Percentiles rank a stretch among this genome's conserved stretches.
Evolutionary conservation across 176 grass and related monocot genomes (phyloP).

Genomic region (maize (Zea mays)): Zm-B73-REFERENCE-NAM-5.0 NC_050098.1:60585001-60585500

Average conservation of each 20-base stretch:
- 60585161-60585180: background rate
- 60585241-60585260: background rate
- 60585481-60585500: background rate
- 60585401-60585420: background rate
- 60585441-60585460: background rate
- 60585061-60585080: background rate
- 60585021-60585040: background rate
- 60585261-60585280: background rate
- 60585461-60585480: background rate
- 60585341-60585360: background rate
- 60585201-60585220: background rate
- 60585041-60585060: background rate
- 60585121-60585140: background rate
- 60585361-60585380: background rate
- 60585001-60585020: background rate
- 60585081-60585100: background rate
- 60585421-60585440: background rate
- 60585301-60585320: background rate
- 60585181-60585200: background rate
- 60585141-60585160: background rate
- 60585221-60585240: background rate
- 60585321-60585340: conserved; percentile 14
- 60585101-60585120: background rate
- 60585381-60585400: background rate
- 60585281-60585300: background rate